A percentile compares a stretch with the other conserved stretches of the same genome.
phyloP scores from a whole-genome alignment of 257 asterid species.

The Solanum chiquidenum region DNA sequence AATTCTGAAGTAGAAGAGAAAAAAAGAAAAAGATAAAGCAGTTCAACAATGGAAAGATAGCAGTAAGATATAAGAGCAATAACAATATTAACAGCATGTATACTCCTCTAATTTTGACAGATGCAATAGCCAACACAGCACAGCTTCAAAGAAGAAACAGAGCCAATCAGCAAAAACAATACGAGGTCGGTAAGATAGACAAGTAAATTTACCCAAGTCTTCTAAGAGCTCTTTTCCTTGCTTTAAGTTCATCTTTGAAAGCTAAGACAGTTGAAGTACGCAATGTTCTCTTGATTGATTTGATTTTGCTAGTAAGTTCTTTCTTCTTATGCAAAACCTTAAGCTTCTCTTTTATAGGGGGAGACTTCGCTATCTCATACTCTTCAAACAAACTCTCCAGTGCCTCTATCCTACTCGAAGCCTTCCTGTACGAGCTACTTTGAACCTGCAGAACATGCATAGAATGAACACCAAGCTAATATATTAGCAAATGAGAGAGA shows the following conservation, averaged over 20 bases:
- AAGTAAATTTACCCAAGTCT: conserved; percentile 58
- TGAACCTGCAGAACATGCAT: conserved; percentile 49
- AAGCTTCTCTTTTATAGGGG: conserved; percentile 83
- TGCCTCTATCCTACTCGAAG: conserved; percentile 76
- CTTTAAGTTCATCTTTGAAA: conserved; percentile 94
- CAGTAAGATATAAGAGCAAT: background rate
- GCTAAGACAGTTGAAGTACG: conserved; percentile 81
- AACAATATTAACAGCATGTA: background rate
- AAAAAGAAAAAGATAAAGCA: background rate
- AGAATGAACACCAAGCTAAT: background rate
- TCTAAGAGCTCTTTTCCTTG: conserved; percentile 85
- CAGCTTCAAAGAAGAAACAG: background rate
- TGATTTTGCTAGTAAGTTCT: conserved; percentile 70
- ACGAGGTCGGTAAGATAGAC: background rate
- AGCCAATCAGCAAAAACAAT: background rate
- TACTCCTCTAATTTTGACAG: background rate
- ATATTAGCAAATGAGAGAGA: background rate
- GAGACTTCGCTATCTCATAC: conserved; percentile 76
- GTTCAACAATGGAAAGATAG: background rate
- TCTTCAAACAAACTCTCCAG: conserved; percentile 84
- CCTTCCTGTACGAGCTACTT: conserved; percentile 75
- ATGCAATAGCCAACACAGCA: background rate
- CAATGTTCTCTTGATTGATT: conserved; percentile 64
- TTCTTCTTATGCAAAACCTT: conserved; percentile 70
- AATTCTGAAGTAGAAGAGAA: background rate